Evolutionary conservation across 306 rosid species (phyloP).

Genomic region (Malus sylvestris): DNA sequence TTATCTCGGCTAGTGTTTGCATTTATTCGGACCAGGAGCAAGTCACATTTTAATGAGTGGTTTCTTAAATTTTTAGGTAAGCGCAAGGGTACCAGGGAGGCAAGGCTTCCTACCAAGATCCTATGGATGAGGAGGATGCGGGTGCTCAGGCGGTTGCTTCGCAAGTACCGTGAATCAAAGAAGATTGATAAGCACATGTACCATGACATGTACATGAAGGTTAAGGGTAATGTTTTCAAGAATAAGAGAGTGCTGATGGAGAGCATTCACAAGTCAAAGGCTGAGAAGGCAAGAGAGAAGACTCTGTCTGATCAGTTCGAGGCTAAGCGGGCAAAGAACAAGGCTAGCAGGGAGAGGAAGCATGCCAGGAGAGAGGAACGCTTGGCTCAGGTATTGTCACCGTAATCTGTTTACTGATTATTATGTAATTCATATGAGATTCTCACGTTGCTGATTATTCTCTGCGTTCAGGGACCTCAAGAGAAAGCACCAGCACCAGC

Average conservation of each 20-base stretch:
- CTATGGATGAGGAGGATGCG: conserved; percentile 99
- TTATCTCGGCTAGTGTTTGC: background rate
- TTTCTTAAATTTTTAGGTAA: conserved; percentile 41
- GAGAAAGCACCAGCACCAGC: conserved; percentile 36
- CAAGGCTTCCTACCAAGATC: conserved; percentile 86
- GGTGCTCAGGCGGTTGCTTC: conserved; percentile 86
- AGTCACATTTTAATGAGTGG: background rate
- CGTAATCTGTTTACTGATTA: background rate
- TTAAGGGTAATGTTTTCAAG: conserved; percentile 95
- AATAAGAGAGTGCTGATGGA: conserved; percentile 95
- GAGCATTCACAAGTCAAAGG: conserved; percentile 93
- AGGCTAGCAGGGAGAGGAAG: conserved; percentile 92
- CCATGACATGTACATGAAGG: conserved; percentile 98
- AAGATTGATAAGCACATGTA: conserved; percentile 97
- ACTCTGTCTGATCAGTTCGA: conserved; percentile 88
- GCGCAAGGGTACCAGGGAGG: conserved; percentile 96
- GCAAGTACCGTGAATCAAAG: conserved; percentile 86
- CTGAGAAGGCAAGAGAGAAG: conserved; percentile 98
- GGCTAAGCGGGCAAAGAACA: conserved; percentile 93
- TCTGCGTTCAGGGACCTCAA: conserved; percentile 61
- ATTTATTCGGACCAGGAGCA: background rate
- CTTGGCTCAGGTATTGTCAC: conserved; percentile 55
- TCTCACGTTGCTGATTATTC: background rate
- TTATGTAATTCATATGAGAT: too few relatives aligned
- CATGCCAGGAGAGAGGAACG: conserved; percentile 89